phyloP scores from a whole-genome alignment of 2,329 filamentous ascomycete genomes.

The Beauveria scarabaeidicola region DNA sequence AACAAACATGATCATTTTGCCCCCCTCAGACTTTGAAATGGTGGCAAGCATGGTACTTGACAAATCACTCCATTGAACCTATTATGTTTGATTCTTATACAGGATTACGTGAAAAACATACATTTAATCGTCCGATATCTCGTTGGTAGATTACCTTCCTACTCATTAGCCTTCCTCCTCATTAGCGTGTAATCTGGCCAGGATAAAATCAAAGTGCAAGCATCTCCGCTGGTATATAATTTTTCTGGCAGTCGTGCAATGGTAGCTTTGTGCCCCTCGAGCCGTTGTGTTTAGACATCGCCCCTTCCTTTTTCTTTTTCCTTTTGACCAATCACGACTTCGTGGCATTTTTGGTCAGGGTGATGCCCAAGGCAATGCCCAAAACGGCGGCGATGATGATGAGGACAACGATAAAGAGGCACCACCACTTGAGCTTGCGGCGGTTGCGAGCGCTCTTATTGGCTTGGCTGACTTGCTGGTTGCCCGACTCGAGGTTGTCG shows the following conservation, averaged over 20 bases:
- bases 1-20: too few species aligned
- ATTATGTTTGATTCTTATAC: background rate
- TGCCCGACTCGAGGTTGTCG: slow-evolving; percentile 59
- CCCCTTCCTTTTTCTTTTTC: background rate
- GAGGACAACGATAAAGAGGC: slow-evolving; percentile 51
- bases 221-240: slow-evolving; percentile 1
- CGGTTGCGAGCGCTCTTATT: slow-evolving; percentile 57
- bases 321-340: background rate
- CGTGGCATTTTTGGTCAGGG: slow-evolving; percentile 22
- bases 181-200: background rate
- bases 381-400: slow-evolving; percentile 48
- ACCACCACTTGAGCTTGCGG: slow-evolving; percentile 78
- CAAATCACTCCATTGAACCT: background rate
- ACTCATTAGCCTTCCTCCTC: slow-evolving; percentile 4
- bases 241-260: background rate
- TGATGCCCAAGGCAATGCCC: slow-evolving; percentile 46
- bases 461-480: slow-evolving; percentile 59
- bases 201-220: background rate
- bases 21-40: too few species aligned
- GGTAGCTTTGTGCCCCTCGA: background rate
- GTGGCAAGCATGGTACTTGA: background rate
- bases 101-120: background rate
- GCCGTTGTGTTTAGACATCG: background rate
- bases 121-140: slow-evolving; percentile 3
- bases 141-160: background rate